These are phyloP conservation scores for Arthrobotrys megalospora DNA, from an alignment of 2,329 filamentous ascomycete species.

Conservation along the genomic window DNA sequence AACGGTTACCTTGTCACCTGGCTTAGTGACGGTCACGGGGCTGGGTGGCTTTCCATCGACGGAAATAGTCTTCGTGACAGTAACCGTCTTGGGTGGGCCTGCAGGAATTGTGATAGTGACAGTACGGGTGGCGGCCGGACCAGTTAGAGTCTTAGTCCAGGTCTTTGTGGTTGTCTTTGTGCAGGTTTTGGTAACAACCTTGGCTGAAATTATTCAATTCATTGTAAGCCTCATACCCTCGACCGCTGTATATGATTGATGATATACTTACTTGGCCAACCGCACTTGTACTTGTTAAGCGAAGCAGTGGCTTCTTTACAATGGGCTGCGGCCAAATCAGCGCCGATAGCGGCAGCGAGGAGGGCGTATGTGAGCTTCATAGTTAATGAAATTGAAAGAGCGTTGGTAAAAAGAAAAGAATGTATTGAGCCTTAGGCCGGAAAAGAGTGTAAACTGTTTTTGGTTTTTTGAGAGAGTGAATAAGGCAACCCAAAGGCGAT, in stretches of 20 bases:
- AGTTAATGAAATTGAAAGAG: slow-evolving; percentile 14
- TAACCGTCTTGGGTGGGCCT: background rate
- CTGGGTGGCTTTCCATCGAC: background rate
- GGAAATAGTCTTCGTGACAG: background rate
- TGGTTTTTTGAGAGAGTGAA: background rate
- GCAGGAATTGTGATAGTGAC: background rate
- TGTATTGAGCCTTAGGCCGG: background rate
- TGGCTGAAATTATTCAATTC: slow-evolving; percentile 8
- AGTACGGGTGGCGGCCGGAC: background rate
- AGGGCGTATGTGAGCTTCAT: slow-evolving; percentile 38
- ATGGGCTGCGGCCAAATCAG: slow-evolving; percentile 32
- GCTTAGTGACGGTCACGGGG: background rate
- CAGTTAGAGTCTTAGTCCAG: slow-evolving; percentile 11
- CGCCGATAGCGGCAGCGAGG: slow-evolving; percentile 25
- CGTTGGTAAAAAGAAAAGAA: background rate
- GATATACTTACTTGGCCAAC: slow-evolving; percentile 23
- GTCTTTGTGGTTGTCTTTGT: slow-evolving; percentile 11
- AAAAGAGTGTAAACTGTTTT: slow-evolving; percentile 6
- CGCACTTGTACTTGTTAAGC: slow-evolving; percentile 34
- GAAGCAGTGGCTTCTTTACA: slow-evolving; percentile 30
- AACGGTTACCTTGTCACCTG: slow-evolving; percentile 1
- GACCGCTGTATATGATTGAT: background rate
- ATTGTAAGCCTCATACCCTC: background rate
- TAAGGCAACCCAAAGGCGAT: background rate
- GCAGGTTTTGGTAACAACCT: slow-evolving; percentile 3